These are phyloP conservation scores for Rosa chinensis DNA, from an alignment of 306 rosid genomes.

Conservation along the genomic window DNA sequence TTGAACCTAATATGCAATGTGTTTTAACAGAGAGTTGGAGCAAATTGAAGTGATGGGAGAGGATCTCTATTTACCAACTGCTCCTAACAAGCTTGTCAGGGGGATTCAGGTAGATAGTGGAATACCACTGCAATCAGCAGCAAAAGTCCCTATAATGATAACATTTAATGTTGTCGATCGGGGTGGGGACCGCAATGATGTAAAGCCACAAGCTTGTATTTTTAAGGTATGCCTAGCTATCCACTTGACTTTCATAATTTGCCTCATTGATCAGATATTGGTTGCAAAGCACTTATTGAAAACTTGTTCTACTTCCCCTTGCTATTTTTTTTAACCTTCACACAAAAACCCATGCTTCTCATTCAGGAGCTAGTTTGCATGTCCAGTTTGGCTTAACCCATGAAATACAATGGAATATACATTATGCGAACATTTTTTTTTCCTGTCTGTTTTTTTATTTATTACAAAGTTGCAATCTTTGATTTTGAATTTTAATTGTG, in stretches of 20 bases:
- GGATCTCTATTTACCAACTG: constrained; percentile 93
- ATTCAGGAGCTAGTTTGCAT: background rate
- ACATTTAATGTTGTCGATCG: constrained; percentile 84
- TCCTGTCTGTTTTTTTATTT: background rate
- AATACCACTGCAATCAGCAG: constrained; percentile 95
- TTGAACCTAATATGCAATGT: constrained; percentile 21
- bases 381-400: background rate
- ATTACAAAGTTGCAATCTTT: background rate
- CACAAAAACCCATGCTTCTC: background rate
- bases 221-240: constrained; percentile 63
- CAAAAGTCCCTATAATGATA: constrained; percentile 97
- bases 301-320: constrained; percentile 5
- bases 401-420: background rate
- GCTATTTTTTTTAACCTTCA: background rate
- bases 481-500: background rate
- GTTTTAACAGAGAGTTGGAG: constrained; percentile 80
- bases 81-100: constrained; percentile 76
- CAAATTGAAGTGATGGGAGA: constrained; percentile 84
- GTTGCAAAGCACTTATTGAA: constrained; percentile 14
- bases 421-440: background rate
- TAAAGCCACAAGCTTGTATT: constrained; percentile 95
- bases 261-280: constrained; percentile 2
- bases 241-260: constrained; percentile 3
- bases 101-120: constrained; percentile 95
- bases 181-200: constrained; percentile 62